Percentiles rank a stretch among this genome's conserved stretches.
These are phyloP conservation scores for Rosa hybrid DNA, from an alignment of 331 rosid genomes.

Conservation along the genomic window DNA sequence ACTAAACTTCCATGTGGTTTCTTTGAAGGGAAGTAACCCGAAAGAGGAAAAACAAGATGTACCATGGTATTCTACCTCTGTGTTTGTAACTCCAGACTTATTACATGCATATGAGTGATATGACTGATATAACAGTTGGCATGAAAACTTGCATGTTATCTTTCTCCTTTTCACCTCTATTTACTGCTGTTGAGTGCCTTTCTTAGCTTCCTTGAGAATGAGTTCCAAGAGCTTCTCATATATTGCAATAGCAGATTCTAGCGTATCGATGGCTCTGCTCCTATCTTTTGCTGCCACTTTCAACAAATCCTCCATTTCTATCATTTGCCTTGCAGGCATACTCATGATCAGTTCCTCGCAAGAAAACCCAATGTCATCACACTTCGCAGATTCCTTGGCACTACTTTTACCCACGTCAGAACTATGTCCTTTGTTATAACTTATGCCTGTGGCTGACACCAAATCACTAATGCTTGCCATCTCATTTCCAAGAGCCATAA, in stretches of 20 bases:
- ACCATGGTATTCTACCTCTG: not conserved
- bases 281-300: constrained; percentile 33
- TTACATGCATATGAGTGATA: not conserved
- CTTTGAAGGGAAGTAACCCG: not conserved
- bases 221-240: constrained; percentile 70
- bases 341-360: constrained; percentile 32
- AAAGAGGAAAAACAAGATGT: no score
- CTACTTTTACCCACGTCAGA: not conserved
- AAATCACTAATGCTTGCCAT: constrained; percentile 51
- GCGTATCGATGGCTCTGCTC: constrained; percentile 49
- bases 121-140: not conserved
- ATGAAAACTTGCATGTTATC: not conserved
- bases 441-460: constrained; percentile 37
- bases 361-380: constrained; percentile 12
- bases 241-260: constrained; percentile 65
- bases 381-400: not conserved
- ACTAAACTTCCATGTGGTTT: not conserved
- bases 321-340: constrained; percentile 26
- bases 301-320: constrained; percentile 33
- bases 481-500: constrained; percentile 33
- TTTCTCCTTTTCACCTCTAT: not conserved
- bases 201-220: constrained; percentile 57
- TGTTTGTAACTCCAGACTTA: not conserved
- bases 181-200: constrained; percentile 8
- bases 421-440: constrained; percentile 11